Conservation (phyloP, 768 basidiomycete genomes). For the Lactarius pseudohatsudake region DNA sequence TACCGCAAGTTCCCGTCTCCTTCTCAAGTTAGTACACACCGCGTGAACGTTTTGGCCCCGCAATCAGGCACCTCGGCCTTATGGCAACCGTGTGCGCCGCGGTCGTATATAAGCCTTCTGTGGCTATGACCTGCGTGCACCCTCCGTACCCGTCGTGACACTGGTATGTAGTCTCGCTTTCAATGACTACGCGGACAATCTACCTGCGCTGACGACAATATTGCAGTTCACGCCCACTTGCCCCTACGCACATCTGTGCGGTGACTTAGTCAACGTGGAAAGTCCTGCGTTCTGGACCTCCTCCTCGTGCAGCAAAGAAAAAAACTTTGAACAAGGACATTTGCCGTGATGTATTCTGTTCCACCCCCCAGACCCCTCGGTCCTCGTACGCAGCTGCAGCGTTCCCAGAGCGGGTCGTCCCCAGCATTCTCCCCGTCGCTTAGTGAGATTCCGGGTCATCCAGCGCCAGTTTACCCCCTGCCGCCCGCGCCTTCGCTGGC, state of each 20-base stretch:
- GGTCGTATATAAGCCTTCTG: constrained; percentile 18
- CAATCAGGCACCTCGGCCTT: constrained; percentile 27
- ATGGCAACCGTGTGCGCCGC: constrained; percentile 21
- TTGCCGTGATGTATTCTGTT: background rate
- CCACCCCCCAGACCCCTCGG: constrained; percentile 16
- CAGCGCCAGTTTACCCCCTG: background rate
- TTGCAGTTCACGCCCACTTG: background rate
- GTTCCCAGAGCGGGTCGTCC: constrained; percentile 12
- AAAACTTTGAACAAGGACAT: background rate
- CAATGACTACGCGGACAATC: background rate
- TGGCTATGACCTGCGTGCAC: constrained; percentile 2
- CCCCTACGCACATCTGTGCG: background rate
- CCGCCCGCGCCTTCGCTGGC: constrained; percentile 3
- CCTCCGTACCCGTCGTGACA: background rate
- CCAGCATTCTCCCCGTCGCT: background rate
- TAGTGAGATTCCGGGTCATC: background rate
- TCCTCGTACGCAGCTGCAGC: constrained; percentile 18
- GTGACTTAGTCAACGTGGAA: constrained; percentile 5
- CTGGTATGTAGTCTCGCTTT: constrained; percentile 12
- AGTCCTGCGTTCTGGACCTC: background rate
- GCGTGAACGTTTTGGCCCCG: constrained; percentile 22
- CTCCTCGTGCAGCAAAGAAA: background rate
- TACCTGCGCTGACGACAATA: background rate
- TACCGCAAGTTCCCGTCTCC: constrained; percentile 13
- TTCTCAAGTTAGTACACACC: constrained; percentile 22